phyloP scores from a whole-genome alignment of 2,329 filamentous ascomycete genomes.

The Ophiostoma fasciatum region DNA sequence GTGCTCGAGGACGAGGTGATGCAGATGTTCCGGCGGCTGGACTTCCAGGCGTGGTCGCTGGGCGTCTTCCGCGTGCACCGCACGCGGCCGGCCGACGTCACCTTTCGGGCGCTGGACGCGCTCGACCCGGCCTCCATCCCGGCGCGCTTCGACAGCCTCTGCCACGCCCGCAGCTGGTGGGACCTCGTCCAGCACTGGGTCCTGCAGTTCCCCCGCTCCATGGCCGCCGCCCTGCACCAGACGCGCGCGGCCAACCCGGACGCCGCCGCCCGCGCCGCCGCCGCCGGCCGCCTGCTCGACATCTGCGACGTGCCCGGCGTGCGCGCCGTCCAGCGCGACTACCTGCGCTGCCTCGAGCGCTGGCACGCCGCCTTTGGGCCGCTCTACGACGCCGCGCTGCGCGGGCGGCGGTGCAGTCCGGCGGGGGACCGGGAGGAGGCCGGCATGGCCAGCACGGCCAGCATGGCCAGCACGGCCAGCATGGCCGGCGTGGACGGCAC shows the following conservation, averaged over 20 bases:
- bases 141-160: slow-evolving; percentile 11
- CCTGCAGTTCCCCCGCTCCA: slow-evolving; percentile 14
- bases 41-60: slow-evolving; percentile 17
- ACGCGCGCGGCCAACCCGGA: slow-evolving; percentile 6
- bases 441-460: no score
- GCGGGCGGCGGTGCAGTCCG: slow-evolving; percentile 13
- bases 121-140: slow-evolving; percentile 12
- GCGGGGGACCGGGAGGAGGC: no score
- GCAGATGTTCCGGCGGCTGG: slow-evolving; percentile 17
- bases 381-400: slow-evolving; percentile 17
- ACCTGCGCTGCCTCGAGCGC: slow-evolving; percentile 23
- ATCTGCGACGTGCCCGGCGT: slow-evolving; percentile 10
- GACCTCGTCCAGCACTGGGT: slow-evolving; percentile 17
- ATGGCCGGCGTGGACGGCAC: no score
- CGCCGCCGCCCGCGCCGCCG: neutral
- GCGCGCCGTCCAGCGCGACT: slow-evolving; percentile 14
- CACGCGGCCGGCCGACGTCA: slow-evolving; percentile 8
- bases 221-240: slow-evolving; percentile 10
- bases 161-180: slow-evolving; percentile 17
- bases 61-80: slow-evolving; percentile 10
- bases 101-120: slow-evolving; percentile 6
- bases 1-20: slow-evolving; percentile 16
- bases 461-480: no score
- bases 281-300: slow-evolving; percentile 7
- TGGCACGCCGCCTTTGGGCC: slow-evolving; percentile 25